A percentile compares a stretch with the other conserved stretches of the same genome.
These are phyloP conservation scores for Dovyalis caffra DNA, from an alignment of 345 rosid species.

Conservation along the genomic window DNA sequence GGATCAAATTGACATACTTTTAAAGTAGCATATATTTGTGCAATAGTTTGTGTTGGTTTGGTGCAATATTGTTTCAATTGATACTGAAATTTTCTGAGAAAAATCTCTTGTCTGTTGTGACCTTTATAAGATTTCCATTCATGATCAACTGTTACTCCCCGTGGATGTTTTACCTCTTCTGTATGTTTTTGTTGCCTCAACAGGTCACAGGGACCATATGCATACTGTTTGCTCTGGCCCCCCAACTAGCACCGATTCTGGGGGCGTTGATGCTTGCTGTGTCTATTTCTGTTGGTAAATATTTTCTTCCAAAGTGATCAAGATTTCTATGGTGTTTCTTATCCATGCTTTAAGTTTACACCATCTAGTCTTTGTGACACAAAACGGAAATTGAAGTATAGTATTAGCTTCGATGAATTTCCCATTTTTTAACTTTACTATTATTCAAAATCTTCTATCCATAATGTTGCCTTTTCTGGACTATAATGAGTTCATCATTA, in stretches of 20 bases:
- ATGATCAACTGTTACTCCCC: neutral
- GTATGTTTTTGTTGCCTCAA: conserved; percentile 20
- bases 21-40: neutral
- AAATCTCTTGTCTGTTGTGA: conserved; percentile 5
- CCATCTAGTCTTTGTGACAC: neutral
- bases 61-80: neutral
- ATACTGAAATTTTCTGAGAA: neutral
- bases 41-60: neutral
- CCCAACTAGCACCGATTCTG: conserved; percentile 88
- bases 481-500: neutral
- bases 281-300: conserved; percentile 76
- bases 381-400: neutral
- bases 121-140: conserved; percentile 6
- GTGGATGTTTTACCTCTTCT: conserved; percentile 7
- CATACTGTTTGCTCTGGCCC: conserved; percentile 75
- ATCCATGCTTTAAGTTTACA: conserved; percentile 1
- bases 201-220: conserved; percentile 79
- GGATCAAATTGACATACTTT: conserved; percentile 6
- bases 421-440: neutral
- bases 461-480: neutral
- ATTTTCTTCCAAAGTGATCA: conserved; percentile 5
- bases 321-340: neutral
- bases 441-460: neutral
- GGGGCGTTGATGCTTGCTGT: conserved; percentile 73
- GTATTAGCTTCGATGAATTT: neutral